Evolutionary conservation across 1,284 basidiomycete genomes (phyloP).

Genomic region (Cryptococcus neoformans): DNA sequence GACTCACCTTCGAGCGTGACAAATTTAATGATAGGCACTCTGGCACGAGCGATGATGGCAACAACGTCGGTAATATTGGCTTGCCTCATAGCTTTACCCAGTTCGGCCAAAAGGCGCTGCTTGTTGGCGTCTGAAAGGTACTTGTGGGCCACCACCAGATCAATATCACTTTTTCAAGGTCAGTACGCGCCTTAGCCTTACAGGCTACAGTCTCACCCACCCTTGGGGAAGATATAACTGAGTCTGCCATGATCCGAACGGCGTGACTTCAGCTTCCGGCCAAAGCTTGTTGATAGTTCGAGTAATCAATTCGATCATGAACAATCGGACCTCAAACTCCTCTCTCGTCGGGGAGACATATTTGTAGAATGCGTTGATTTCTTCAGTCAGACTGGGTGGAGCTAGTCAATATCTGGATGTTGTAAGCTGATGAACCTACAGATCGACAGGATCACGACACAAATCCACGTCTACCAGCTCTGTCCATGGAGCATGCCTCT

Average conservation of each 20-base stretch:
- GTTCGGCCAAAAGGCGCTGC: constrained; percentile 44
- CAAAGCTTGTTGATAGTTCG: constrained; percentile 64
- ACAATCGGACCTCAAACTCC: constrained; percentile 79
- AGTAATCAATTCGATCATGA: constrained; percentile 72
- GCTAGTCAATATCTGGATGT: background rate
- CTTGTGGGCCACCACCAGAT: constrained; percentile 54
- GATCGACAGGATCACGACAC: constrained; percentile 72
- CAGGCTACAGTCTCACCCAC: constrained; percentile 50
- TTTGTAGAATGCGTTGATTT: constrained; percentile 77
- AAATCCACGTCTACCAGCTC: constrained; percentile 71
- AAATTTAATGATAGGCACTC: constrained; percentile 57
- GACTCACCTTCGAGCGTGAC: constrained; percentile 16
- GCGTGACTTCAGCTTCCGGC: constrained; percentile 74
- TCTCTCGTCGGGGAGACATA: constrained; percentile 83
- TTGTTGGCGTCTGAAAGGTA: constrained; percentile 45
- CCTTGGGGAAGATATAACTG: constrained; percentile 91
- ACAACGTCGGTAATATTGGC: constrained; percentile 58
- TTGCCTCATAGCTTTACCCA: constrained; percentile 49
- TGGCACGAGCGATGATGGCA: constrained; percentile 81
- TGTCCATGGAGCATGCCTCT: constrained; percentile 74
- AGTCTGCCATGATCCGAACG: constrained; percentile 93
- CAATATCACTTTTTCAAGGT: constrained; percentile 53
- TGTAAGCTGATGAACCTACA: constrained; percentile 55
- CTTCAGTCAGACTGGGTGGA: constrained; percentile 65
- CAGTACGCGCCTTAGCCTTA: background rate